Base-by-base conservation (phyloP, 805 yeast species). In the Wickerhamiella azyma region DNA sequence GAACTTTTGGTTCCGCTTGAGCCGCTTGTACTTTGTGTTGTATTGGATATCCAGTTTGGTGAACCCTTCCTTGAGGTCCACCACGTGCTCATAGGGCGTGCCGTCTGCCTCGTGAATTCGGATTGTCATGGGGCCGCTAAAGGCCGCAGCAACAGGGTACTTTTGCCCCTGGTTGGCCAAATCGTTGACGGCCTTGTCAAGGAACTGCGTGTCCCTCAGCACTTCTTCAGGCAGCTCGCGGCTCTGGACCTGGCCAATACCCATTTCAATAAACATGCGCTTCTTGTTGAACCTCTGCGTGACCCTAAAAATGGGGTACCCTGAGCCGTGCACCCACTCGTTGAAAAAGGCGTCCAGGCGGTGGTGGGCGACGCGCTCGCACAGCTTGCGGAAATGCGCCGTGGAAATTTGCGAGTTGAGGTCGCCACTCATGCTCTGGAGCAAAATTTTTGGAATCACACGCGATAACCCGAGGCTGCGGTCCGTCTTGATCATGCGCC, bases 41-140 rank as follows among this genome's bases (percentile, higher is more conserved):
- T 92, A 92, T 59, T 85, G 97, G 41, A 92, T 85, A 58, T 92
- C 98, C 39, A 92, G 68, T 58, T 84, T 85, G 0, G 94, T 84
- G 53, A 79, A 77, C 1, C 77, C 74, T 38, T 89, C 96, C 55
- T 85, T 84, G 44, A 92, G 67, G 53, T 85, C 94, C 18, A 92
- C 95, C 41, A 92, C 89, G 60, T 92, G 99, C 58, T 92, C 99
- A 59, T 92, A 92, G 0, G 99, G 98, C 0, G 97, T 85, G 8
- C 98, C 98, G 62, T 92, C 97, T 0, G 96, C 94, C 58, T 92
- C 99, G 59, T 92, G 98, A 32, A 92, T 88, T 56, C 98, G 70
- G 32, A 92, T 84, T 0, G 99, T 92, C 83, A 92, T 85, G 0
- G 97, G 96, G 0, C 99, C 99, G 0, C 84, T 74, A 44, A 58